Percentiles rank a stretch among this genome's conserved stretches.
Evolutionary conservation across 257 asterid genomes (phyloP).

Genomic region (Prunella vulgaris): DNA sequence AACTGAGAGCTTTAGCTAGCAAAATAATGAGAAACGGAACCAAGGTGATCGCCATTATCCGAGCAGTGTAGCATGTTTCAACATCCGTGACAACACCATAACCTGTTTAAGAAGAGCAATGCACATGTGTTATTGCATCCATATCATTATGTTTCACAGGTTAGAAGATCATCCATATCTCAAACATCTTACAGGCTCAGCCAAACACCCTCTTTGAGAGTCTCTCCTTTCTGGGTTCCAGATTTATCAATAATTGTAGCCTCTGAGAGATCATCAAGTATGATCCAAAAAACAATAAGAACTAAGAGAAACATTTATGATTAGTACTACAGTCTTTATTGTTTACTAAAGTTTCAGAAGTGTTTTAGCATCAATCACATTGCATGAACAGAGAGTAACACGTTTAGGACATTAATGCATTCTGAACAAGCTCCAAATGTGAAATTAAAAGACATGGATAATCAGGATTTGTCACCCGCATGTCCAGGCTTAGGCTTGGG

Average conservation of each 20-base stretch:
- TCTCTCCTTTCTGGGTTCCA: neutral
- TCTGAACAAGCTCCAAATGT: neutral
- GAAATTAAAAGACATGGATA: neutral
- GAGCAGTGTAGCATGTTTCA: conserved; percentile 54
- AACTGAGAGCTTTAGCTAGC: conserved; percentile 26
- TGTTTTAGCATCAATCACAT: neutral
- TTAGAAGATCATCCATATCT: neutral
- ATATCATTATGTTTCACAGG: neutral
- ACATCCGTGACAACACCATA: conserved; percentile 46
- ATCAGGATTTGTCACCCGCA: neutral
- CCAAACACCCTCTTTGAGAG: too few relatives aligned
- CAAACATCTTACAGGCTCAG: too few relatives aligned
- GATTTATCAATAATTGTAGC: conserved; percentile 18
- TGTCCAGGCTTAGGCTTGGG: neutral
- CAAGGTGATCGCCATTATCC: conserved; percentile 43
- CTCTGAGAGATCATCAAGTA: conserved; percentile 45
- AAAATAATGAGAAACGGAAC: conserved; percentile 42
- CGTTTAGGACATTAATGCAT: neutral
- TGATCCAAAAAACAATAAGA: neutral
- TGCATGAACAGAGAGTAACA: neutral
- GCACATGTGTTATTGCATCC: neutral
- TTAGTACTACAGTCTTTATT: neutral
- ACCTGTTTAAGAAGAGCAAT: conserved; percentile 33
- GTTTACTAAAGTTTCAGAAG: too few relatives aligned
- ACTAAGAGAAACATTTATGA: neutral